Base-by-base conservation (phyloP, 371 early-diverging fungal species). In the Syncephalastrum contaminatum region DNA sequence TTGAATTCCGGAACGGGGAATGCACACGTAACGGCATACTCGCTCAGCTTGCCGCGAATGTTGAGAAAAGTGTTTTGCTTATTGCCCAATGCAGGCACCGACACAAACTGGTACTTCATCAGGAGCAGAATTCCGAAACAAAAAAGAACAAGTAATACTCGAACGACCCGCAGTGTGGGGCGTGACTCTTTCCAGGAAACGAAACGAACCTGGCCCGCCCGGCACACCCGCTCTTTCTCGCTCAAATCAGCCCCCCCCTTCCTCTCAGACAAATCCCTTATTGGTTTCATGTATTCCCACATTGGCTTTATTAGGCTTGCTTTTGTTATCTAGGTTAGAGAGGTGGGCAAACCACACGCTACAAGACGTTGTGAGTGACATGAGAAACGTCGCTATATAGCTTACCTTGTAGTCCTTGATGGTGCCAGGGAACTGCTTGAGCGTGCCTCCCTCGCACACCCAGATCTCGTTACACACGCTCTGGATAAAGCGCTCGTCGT, bases 401-500 rank as follows among this genome's bases (percentile, higher is more conserved):
- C 30, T 51, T 59, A 60, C 70, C 66, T 79, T 79, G 56, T 80
- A 80, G 18, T 80, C 74, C 59, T 80, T 77, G 57, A 80, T 80
- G 18, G 77, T 80, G 44, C 89, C 88, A 19, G 80, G 75, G 62
- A 87, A 91, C 58, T 81, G 71, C 6, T 60, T 64, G 20, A 91
- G 73, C 18, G 61, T 70, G 27, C 83, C 84, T 22, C 79, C 78
- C 36, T 85, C 86, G 68, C 93, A 92, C 22, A 94, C 85, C 94
- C 94, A 94, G 48, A 95, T 88, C 63, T 95, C 96, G 40, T 84
- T 87, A 77, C 95, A 94, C 4, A 91, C 91, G 20, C 83, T 76
- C 60, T 88, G 87, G 51, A 97, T 85, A 65, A 97, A 95, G 51
- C 88, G 85, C 64, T 94, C 85, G 75, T 96, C 96, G 88, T 96